Base-by-base conservation (phyloP, 208 protist species). In the Crithidia bombi region DNA sequence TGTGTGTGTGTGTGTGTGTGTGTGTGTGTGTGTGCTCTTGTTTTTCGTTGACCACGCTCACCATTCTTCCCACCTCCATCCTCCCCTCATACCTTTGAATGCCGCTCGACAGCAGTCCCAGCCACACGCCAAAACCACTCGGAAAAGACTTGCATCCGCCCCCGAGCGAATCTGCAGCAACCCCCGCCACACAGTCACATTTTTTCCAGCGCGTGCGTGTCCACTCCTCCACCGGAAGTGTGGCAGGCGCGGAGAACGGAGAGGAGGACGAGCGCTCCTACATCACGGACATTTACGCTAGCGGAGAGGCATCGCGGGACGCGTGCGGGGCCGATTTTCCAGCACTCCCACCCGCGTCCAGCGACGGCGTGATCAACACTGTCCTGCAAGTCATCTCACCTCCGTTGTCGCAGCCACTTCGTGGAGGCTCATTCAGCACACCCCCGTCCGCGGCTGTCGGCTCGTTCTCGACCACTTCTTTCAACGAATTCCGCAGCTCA, bases 21-120 rank as follows among this genome's bases (percentile, higher is more conserved):
- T n/a, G n/a, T n/a, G n/a, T n/a, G n/a, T n/a, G n/a, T n/a, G n/a
- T n/a, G n/a, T n/a, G n/a, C n/a, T n/a, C n/a, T n/a, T n/a, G n/a
- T n/a, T n/a, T n/a, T n/a, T n/a, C n/a, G n/a, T n/a, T n/a, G n/a
- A n/a, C n/a, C n/a, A n/a, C n/a, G n/a, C n/a, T n/a, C n/a, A n/a
- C n/a, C n/a, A n/a, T n/a, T n/a, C n/a, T n/a, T n/a, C n/a, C n/a
- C n/a, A n/a, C n/a, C n/a, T n/a, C n/a, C n/a, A n/a, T n/a, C n/a
- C n/a, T n/a, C n/a, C n/a, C 28, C 3, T 55, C 21, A 38, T 35
- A n/a, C 26, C 3, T 55, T 59, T 67, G 36, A 33, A 66, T 74
- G 68, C 51, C 51, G 58, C 51, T 26, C 46, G 28, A 41, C 23
- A 35, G 9, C 61, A 56, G 46, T 15, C 23, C 33, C 33, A 66